Base-by-base conservation (phyloP, 139 green algal genomes). In the Chlorella sp. region DNA sequence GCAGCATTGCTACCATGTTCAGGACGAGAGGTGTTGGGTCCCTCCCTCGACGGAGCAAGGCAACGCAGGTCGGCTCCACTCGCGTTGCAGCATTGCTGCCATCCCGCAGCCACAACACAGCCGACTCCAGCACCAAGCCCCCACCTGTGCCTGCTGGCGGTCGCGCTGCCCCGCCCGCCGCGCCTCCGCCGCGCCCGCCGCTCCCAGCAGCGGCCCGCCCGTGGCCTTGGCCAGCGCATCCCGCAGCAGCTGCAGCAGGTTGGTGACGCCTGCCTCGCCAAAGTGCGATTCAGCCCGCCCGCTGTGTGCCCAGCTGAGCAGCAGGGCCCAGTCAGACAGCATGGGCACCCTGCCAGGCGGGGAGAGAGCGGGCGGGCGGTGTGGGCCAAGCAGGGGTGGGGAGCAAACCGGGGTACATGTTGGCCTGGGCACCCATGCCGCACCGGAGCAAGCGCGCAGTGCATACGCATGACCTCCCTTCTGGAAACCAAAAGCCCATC, bases 251-350 rank as follows among this genome's bases (percentile, higher is more conserved):
- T 82, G 84, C 65, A 85, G 62, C 70, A 92, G 83, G 77, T 93
- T 88, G 48, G 73, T 85, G 22, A 81, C 76, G 13, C 78, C 88
- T 16, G 85, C 86, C 40, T 89, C 82, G 41, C 86, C 83, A 72
- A 88, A 79, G 20, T 73, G 24, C 54, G 89, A 84, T 38, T 58
- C 34, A 4, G 88, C 90, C 28, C 36, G 75, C 73, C 91, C 89
- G 73, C 87, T 78, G 58, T 80, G 30, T 69, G 92, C 87, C 56
- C 87, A 88, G n/a, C 73, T 73, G 48, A 80, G 76, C 85, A 94
- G 68, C 36, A 84, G 60, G 19, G 69, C n/a, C 90, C 90, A 94
- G 46, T 93, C 60, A 26, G 46, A 82, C 28, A 94, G 82, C 40
- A 87, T 78, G 7, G 83, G 72, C 56, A 92, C 77, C 56, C 86